Conservation (phyloP, 352 stramenopile species). For the Phytophthora constricta region DNA sequence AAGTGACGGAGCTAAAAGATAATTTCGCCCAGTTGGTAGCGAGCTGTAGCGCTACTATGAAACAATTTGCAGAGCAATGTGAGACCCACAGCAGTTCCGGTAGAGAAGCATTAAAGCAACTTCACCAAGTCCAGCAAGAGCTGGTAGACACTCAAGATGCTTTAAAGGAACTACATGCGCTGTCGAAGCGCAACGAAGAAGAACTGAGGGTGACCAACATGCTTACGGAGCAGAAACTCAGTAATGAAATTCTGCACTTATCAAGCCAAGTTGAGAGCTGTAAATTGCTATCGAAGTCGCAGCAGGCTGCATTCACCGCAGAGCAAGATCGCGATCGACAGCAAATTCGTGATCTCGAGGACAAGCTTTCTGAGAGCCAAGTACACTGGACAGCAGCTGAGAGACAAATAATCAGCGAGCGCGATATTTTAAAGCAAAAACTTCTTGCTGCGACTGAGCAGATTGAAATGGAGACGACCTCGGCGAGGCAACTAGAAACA, state of each 20-base stretch:
- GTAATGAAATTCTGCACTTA: slow-evolving; percentile 70
- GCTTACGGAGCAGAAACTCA: slow-evolving; percentile 69
- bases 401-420: slow-evolving; percentile 44
- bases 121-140: slow-evolving; percentile 35
- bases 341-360: slow-evolving; percentile 53
- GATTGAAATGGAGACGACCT: slow-evolving; percentile 45
- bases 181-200: slow-evolving; percentile 39
- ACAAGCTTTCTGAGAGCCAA: slow-evolving; percentile 39
- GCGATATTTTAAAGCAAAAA: slow-evolving; percentile 64
- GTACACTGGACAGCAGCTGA: slow-evolving; percentile 45
- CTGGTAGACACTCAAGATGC: slow-evolving; percentile 11
- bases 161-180: slow-evolving; percentile 35
- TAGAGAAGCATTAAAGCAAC: slow-evolving; percentile 17
- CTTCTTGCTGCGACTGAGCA: slow-evolving; percentile 45
- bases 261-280: slow-evolving; percentile 61
- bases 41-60: slow-evolving; percentile 14
- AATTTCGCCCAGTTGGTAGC: slow-evolving; percentile 41
- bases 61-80: slow-evolving; percentile 37
- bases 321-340: slow-evolving; percentile 37
- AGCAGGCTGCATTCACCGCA: slow-evolving; percentile 41
- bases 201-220: slow-evolving; percentile 40
- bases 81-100: slow-evolving; percentile 10
- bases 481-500: slow-evolving; percentile 47
- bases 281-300: slow-evolving; percentile 43
- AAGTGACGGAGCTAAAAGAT: slow-evolving; percentile 48